Base-by-base conservation (phyloP, 1,284 basidiomycete species). In the Ganoderma multipileum region DNA sequence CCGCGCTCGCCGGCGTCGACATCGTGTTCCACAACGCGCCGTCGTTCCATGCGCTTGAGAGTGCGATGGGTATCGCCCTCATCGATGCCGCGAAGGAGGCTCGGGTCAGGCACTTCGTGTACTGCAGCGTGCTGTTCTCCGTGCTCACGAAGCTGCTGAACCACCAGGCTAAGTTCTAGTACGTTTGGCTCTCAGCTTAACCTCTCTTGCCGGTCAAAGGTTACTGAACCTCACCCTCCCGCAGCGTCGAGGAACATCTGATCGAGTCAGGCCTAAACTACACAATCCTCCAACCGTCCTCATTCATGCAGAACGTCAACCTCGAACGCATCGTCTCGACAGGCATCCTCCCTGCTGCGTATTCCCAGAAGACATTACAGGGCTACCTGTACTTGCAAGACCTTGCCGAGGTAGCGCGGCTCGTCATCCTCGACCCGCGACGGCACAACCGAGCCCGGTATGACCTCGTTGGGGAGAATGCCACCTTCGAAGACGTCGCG, bases 61-160 rank as follows among this genome's bases (percentile, higher is more conserved):
- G 68, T 7, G 78, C 76, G 52, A 80, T 79, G 77, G 82, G 81
- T 42, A 79, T 80, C 47, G 79, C 78, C 18, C 71, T 83, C 54
- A 79, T 81, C n/a, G 79, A 83, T 33, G 81, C 81, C 1, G 79
- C 81, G 0, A 75, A 74, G 59, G 71, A 70, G 14, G 78, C 77
- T 20, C 79, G 79, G 41, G 80, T 82, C 38, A 74, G 81, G 70
- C 81, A 83, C 69, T 79, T 83, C 60, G 78, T 84, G 50, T 83
- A 80, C 66, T 80, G 78, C 73, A 79, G 80, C 68, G 78, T 81
- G 50, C 69, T 80, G 33, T 76, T 78, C 59, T 77, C 79, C 5
- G 73, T 79, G 57, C 68, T 81, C 20, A 74, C 74, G 36, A 78
- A 80, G 72, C 68, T 81, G 60, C 63, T 78, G 47, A 79, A 80